Evolutionary conservation across 306 rosid genomes (phyloP), one percentile per base, ranked within the genome.

Genomic region (Mucuna pruriens): DNA sequence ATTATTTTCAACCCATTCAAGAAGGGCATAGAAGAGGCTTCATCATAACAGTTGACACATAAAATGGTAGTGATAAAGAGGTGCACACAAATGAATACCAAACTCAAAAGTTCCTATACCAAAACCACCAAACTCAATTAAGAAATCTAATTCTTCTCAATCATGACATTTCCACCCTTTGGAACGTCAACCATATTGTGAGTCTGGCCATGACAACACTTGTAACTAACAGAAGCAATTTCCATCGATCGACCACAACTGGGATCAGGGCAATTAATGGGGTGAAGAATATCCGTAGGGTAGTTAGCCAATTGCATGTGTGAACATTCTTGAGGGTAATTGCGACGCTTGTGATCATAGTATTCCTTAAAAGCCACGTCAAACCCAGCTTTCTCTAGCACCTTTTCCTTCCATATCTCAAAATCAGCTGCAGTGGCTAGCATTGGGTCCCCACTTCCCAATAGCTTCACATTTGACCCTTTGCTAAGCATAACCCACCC

Each of bases 401-500:
- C 79, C 13, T 76, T 80, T 0, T 23, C 77, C 6, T 86, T 86
- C 89, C 89, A 86, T 4, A 29, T 3, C 10, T 83, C 87, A 12
- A 86, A 86, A 9, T 86, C 80, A 0, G 29, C 20, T 0, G 86
- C 85, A 2, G 89, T 80, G 5, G 69, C 48, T 7, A 62, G 1
- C 73, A 80, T 76, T 1, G 51, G 72, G 0, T 80, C 83, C 2
- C 80, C 87, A 22, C 58, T 68, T 0, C 83, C 86, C 1, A 86
- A 36, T 0, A 83, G 57, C 65, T 80, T 86, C 36, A 86, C 83
- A 23, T 86, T 86, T 0, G 87, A 71, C 4, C 89, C 89, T 76
- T 86, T 86, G 46, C 89, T 86, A 0, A 86, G 67, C 3, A 86
- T 83, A 13, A 80, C 87, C 89, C 89, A 83, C 1, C 89, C 85